phyloP scores from a whole-genome alignment of 331 rosid species.

The Pyracantha coccinea region DNA sequence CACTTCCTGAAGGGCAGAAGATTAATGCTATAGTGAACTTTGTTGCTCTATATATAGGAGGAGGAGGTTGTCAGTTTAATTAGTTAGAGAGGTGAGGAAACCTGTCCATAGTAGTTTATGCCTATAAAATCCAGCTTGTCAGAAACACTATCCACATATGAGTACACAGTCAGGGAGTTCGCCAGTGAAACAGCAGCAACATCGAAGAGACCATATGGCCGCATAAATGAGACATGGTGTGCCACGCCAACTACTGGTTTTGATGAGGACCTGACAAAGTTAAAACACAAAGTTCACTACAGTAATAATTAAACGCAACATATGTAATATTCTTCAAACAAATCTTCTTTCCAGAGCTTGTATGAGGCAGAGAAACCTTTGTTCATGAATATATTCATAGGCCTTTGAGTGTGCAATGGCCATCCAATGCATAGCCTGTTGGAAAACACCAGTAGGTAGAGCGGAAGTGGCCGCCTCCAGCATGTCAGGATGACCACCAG shows the following conservation, averaged over 20 bases:
- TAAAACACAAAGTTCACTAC: not conserved
- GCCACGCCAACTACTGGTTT: slow-evolving; percentile 72
- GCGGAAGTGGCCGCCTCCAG: slow-evolving; percentile 87
- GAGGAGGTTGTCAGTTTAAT: not conserved
- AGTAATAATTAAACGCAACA: not conserved
- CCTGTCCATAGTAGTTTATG: slow-evolving; percentile 97
- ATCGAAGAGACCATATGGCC: slow-evolving; percentile 91
- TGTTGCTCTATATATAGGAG: slow-evolving; percentile 1
- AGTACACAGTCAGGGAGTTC: slow-evolving; percentile 73
- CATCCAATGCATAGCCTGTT: slow-evolving; percentile 98
- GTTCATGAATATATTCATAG: slow-evolving; percentile 70
- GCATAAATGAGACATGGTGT: slow-evolving; percentile 97
- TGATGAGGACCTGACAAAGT: slow-evolving; percentile 34
- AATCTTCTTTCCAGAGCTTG: slow-evolving; percentile 8
- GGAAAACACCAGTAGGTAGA: slow-evolving; percentile 89
- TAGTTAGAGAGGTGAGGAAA: slow-evolving; percentile 20
- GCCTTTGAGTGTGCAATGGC: slow-evolving; percentile 87
- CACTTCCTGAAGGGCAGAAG: slow-evolving; percentile 54
- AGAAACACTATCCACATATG: slow-evolving; percentile 71
- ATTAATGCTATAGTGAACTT: slow-evolving; percentile 8
- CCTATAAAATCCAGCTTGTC: slow-evolving; percentile 82
- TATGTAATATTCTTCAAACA: not conserved
- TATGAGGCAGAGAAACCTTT: slow-evolving; percentile 43
- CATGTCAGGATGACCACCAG: slow-evolving; percentile 98
- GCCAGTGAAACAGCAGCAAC: slow-evolving; percentile 70